Evolutionary conservation across 495 filamentous ascomycete genomes (phyloP).

Genomic region (Endocarpon pusillum): DNA sequence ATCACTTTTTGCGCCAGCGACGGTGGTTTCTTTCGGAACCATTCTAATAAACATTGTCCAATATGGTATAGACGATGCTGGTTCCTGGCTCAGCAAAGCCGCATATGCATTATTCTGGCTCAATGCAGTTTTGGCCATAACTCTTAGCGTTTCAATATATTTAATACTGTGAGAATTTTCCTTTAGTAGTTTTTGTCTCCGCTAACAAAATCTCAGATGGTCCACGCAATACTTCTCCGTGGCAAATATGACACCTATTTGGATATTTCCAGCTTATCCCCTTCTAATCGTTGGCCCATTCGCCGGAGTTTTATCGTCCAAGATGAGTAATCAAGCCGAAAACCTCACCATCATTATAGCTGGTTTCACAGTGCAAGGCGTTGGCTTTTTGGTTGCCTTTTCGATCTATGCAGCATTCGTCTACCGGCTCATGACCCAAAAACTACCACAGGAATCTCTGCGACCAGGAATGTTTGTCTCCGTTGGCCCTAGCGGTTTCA

Average conservation of each 20-base stretch:
- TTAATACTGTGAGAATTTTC: slow-evolving; percentile 37
- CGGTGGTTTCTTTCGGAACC: slow-evolving; percentile 52
- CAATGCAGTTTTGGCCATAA: slow-evolving; percentile 44
- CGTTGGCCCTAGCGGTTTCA: slow-evolving; percentile 67
- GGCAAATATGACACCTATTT: slow-evolving; percentile 74
- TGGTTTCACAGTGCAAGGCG: slow-evolving; percentile 59
- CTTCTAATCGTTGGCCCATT: slow-evolving; percentile 65
- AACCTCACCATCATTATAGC: slow-evolving; percentile 51
- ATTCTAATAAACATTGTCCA: slow-evolving; percentile 68
- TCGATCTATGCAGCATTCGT: slow-evolving; percentile 80
- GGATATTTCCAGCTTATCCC: slow-evolving; percentile 85
- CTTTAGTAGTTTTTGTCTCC: background rate
- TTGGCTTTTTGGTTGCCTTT: slow-evolving; percentile 68
- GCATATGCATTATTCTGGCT: slow-evolving; percentile 60
- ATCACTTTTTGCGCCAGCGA: slow-evolving; percentile 60
- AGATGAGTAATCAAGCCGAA: slow-evolving; percentile 21
- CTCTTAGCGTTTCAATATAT: slow-evolving; percentile 53
- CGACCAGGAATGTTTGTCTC: slow-evolving; percentile 76
- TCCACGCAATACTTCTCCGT: slow-evolving; percentile 64
- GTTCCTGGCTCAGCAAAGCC: slow-evolving; percentile 46
- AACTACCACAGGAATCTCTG: slow-evolving; percentile 58
- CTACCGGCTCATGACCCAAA: slow-evolving; percentile 83
- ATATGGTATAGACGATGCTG: slow-evolving; percentile 50
- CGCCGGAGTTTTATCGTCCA: slow-evolving; percentile 44
- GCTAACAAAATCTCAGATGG: slow-evolving; percentile 31